phyloP scores from a whole-genome alignment of 805 yeast species.

The Candida qinlingensis region DNA sequence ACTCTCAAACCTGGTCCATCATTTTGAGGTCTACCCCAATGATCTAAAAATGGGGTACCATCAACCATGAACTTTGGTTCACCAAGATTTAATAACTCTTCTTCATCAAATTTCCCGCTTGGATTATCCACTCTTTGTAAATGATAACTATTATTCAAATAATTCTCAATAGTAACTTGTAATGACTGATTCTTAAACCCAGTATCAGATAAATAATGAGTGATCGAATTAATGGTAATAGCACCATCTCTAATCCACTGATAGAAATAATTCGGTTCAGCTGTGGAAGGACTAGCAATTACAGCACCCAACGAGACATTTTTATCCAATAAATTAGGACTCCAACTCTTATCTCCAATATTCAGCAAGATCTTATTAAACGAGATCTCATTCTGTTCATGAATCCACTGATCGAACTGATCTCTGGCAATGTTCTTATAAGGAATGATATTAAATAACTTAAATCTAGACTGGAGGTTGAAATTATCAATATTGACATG shows the following conservation, averaged over 20 bases:
- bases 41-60: conserved; percentile 51
- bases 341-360: conserved; percentile 38
- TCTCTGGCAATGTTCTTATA: conserved; percentile 18
- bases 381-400: conserved; percentile 35
- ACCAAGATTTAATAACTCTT: conserved; percentile 58
- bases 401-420: conserved; percentile 42
- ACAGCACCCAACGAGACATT: conserved; percentile 62
- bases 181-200: conserved; percentile 23
- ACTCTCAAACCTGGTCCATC: conserved; percentile 91
- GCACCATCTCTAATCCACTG: conserved; percentile 94
- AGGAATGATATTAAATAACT: conserved; percentile 16
- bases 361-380: conserved; percentile 40
- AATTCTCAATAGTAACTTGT: conserved; percentile 42
- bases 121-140: conserved; percentile 66
- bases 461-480: conserved; percentile 19
- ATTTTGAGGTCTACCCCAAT: conserved; percentile 95
- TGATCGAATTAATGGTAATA: conserved; percentile 61
- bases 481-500: conserved; percentile 17
- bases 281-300: conserved; percentile 77
- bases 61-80: conserved; percentile 84
- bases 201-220: conserved; percentile 46
- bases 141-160: conserved; percentile 49
- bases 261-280: conserved; percentile 72
- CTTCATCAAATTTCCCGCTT: conserved; percentile 51
- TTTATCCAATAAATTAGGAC: conserved; percentile 24